A percentile compares a stretch with the other conserved stretches of the same genome.
phyloP scores from a whole-genome alignment of 2,329 filamentous ascomycete species.

The Neonectria coccinea region DNA sequence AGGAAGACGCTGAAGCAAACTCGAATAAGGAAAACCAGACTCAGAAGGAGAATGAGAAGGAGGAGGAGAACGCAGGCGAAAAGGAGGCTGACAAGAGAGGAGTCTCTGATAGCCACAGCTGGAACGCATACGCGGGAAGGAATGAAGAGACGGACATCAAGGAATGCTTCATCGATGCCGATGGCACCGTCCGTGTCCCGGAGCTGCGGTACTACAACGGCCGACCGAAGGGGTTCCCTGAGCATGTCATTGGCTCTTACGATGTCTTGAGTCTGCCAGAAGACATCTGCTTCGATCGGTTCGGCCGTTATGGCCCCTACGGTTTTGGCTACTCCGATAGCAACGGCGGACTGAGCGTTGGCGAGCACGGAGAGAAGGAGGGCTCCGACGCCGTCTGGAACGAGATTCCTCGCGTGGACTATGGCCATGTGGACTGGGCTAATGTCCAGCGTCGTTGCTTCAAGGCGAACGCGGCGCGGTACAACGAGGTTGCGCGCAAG shows the following conservation, averaged over 20 bases:
- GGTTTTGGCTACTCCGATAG: conserved; percentile 86
- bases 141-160: conserved; percentile 65
- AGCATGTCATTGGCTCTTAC: conserved; percentile 88
- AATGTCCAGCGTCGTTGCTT: conserved; percentile 81
- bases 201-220: conserved; percentile 80
- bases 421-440: conserved; percentile 80
- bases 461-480: conserved; percentile 76
- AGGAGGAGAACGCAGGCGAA: not conserved
- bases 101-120: conserved; percentile 48
- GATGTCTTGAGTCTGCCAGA: conserved; percentile 81
- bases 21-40: conserved; percentile 19
- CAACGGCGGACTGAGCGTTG: conserved; percentile 85
- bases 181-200: conserved; percentile 75
- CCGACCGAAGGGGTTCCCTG: conserved; percentile 84
- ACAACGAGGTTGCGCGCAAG: conserved; percentile 61
- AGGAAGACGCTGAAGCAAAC: conserved; percentile 18
- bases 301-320: conserved; percentile 88
- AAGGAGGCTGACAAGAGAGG: conserved; percentile 33
- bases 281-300: conserved; percentile 93
- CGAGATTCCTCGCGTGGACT: conserved; percentile 79
- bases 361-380: conserved; percentile 84
- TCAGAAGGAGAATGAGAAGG: not conserved
- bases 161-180: conserved; percentile 82
- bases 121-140: conserved; percentile 50
- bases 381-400: conserved; percentile 85